Evolutionary conservation across 2,329 filamentous ascomycete genomes (phyloP), one percentile per base, ranked within the genome.

Genomic region (Neurospora crassa): DNA sequence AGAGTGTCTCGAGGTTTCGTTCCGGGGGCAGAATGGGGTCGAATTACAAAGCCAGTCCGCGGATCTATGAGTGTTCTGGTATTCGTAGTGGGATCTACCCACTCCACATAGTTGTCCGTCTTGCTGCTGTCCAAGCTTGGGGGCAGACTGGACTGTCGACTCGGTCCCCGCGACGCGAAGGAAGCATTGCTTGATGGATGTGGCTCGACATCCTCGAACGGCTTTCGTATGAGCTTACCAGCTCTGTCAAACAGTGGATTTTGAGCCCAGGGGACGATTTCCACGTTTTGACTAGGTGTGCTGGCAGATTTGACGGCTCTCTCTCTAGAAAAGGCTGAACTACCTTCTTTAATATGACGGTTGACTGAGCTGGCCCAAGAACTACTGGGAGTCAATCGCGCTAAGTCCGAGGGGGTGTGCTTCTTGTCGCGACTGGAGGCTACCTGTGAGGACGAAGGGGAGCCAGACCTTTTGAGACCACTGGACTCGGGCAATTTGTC

Each of bases 31-130:
- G 75, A 11, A 73, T 76, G 67, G 3, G 70, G 76, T 70, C 63
- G 75, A 72, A 81, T 70, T 1, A 81, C 77, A 45, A 84, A 84
- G 71, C 89, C 89, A 11, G 88, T 91, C 24, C 85, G 83, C 6
- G 82, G 76, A 73, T 90, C 86, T n/a, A 91, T 78, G 1, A 81
- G 70, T 67, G 83, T 84, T 1, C 74, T 81, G 71, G 85, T 80
- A 73, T 84, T 86, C 0, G 88, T 91, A 10, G 80, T 76, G 0
- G 90, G 89, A 75, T 93, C 87, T 1, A 81, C 83, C 91, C 91
- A 93, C 18, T 80, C 72, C 0, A 88, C 77, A 0, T 80, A 78
- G 8, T 78, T 76, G 41, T 5, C 37, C 77, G 77, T n/a, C 77
- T 77, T 68, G 82, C 20, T 24, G 40, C n/a, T 69, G 41, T 29